Percentiles rank a stretch among this genome's conserved stretches.
Evolutionary conservation across 2,329 filamentous ascomycete genomes (phyloP).

Genomic region (Exutisphaerella laricina): DNA sequence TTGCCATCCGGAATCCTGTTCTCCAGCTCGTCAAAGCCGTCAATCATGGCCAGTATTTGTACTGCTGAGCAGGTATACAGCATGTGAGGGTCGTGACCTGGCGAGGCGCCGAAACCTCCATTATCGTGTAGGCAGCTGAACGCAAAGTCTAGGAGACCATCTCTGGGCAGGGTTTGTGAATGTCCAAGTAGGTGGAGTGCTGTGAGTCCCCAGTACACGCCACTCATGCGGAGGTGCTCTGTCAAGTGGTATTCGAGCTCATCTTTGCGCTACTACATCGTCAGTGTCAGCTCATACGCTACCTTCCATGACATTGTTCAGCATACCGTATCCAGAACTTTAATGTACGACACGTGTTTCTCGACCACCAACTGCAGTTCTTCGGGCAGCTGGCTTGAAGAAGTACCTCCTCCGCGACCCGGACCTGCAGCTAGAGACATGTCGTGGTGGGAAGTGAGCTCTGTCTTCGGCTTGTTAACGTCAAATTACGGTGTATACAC

Average conservation of each 20-base stretch:
- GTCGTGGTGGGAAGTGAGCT: constrained; percentile 9
- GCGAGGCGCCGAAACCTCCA: constrained; percentile 90
- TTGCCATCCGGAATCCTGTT: constrained; percentile 60
- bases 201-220: constrained; percentile 92
- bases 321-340: constrained; percentile 78
- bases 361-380: constrained; percentile 51
- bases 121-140: constrained; percentile 84
- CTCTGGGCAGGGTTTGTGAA: constrained; percentile 73
- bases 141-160: constrained; percentile 84
- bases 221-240: constrained; percentile 90
- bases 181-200: constrained; percentile 78
- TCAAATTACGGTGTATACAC: constrained; percentile 6
- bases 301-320: constrained; percentile 4
- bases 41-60: constrained; percentile 81
- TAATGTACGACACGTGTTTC: constrained; percentile 86
- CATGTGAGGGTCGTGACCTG: constrained; percentile 92
- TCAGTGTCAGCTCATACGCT: constrained; percentile 35
- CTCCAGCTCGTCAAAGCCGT: constrained; percentile 80
- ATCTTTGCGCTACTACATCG: constrained; percentile 64
- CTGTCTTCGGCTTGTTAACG: constrained; percentile 5
- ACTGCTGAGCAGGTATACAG: constrained; percentile 93
- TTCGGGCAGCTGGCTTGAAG: constrained; percentile 35
- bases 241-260: constrained; percentile 98
- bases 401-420: constrained; percentile 45
- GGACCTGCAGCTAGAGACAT: constrained; percentile 60